Evolutionary conservation across 2,329 filamentous ascomycete genomes (phyloP), one percentile per base, ranked within the genome.

Genomic region (Chrysosporium keratinophilum): DNA sequence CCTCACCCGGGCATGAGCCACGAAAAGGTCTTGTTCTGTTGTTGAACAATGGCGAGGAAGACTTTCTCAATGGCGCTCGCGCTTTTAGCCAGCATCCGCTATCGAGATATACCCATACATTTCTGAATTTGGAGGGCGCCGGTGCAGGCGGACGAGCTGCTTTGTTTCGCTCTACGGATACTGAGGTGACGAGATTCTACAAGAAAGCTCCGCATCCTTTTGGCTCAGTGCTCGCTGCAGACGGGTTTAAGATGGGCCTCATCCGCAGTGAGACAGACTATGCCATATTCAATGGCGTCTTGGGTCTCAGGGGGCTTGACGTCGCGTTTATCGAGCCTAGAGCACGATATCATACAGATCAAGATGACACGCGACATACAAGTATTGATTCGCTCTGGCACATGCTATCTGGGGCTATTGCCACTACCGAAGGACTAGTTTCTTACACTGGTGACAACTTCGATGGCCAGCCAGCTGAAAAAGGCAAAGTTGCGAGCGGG

Each of bases 11-110:
- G 28, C 81, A 87, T 59, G 82, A 82, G 64, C 90, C 90, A 1
- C 84, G 82, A 63, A 81, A 84, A 60, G 91, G 90, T 1, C 78
- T 98, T 42, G 80, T 97, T 12, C 78, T 88, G 9, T 77, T 97
- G 28, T 78, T 97, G 65, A 98, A 98, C 75, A 96, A 97, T 64
- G 91, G 87, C 35, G 93, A 98, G 65, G 93, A 98, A 67, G 91
- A 97, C 63, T 93, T 83, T 35, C 74, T 97, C 10, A 87, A 94
- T 59, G 93, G 93, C 0, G 89, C 91, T 5, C 80, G 82, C 56
- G 89, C 86, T 5, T 96, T 94, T 64, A 83, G 86, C 28, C 82
- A 88, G 60, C 88, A 90, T 66, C 87, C 89, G 0, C 76, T 95
- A 58, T 82, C 88, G 10, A 81, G 81, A 50, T 86, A 94, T 54